These are phyloP conservation scores for Fraxinus albicans DNA, from an alignment of 305 asterid species.

Conservation along the genomic window DNA sequence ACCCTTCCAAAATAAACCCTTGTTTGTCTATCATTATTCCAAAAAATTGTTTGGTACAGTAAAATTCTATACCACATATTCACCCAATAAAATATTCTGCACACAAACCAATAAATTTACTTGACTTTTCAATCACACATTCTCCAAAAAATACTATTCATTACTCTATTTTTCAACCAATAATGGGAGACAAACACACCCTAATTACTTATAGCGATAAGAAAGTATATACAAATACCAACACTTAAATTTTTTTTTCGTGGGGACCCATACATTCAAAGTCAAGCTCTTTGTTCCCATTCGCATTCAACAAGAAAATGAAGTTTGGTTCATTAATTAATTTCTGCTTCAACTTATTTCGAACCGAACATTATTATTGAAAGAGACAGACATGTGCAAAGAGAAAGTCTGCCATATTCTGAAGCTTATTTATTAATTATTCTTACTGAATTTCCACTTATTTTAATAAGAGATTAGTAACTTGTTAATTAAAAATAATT, in stretches of 20 bases:
- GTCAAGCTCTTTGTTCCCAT: not conserved
- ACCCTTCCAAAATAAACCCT: not conserved
- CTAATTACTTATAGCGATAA: not conserved
- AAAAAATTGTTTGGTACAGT: no score
- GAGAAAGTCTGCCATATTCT: slow-evolving; percentile 20
- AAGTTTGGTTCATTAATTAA: slow-evolving; percentile 29
- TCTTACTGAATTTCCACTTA: not conserved
- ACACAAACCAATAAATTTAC: no score
- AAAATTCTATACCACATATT: no score
- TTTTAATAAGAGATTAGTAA: not conserved
- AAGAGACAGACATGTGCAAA: slow-evolving; percentile 39
- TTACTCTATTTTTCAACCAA: no score
- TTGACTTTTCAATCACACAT: no score
- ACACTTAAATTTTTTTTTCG: not conserved
- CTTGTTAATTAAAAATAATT: not conserved
- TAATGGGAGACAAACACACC: no score
- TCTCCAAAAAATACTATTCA: no score
- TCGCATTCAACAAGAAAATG: not conserved
- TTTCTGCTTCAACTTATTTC: slow-evolving; percentile 14
- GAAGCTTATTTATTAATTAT: not conserved
- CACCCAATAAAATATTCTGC: no score
- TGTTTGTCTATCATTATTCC: no score
- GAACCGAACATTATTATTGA: slow-evolving; percentile 21
- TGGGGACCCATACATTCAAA: not conserved
- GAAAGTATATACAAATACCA: not conserved